Base-by-base conservation (phyloP, 164 flowering plant genomes). In the Nymphaea colorata region DNA sequence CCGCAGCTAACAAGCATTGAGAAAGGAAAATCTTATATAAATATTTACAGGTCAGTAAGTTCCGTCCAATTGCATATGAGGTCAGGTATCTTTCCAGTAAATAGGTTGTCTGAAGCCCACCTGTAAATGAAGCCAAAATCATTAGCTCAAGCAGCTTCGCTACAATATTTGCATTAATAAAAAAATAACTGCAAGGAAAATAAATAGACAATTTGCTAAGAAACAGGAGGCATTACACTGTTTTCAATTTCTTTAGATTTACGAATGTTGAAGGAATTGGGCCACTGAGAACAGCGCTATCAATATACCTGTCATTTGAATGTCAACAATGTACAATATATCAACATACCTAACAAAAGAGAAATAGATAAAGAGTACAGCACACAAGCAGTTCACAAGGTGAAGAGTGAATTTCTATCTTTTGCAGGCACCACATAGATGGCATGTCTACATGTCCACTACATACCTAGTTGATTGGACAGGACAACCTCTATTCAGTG, bases 31-130 rank as follows among this genome's bases (percentile, higher is more conserved):
- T 45, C 53, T 45, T 45, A 10, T 45, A 45, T 45, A 45, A 5
- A 10, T 45, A 5, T 25, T 66, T 78, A 90, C 93, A 88, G 57
- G 12, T 14, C 4, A 4, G 43, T 66, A 66, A 91, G 87, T 69
- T 77, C 72, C 55, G 82, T 73, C 93, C 89, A 87, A 64, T 76
- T 83, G 43, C 89, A 88, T 18, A 91, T 86, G 72, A 87, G 88
- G 60, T 82, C 85, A 0, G 96, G 97, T 75, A 89, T 83, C 17
- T 43, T 74, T 36, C 97, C 95, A 2, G 89, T 89, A 43, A 87
- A 69, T 45, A 70, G 73, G 69, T 68, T 85, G 70, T 89, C 90
- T 4, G 88, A 85, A 17, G 82, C 86, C 92, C 92, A 83, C 68
- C 97, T 87, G 80, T 73, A 41, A 77, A 6, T 65, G 61, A 7